Conservation (phyloP, 441 rosid genomes). For the Bocquillonia castaneifolia region DNA sequence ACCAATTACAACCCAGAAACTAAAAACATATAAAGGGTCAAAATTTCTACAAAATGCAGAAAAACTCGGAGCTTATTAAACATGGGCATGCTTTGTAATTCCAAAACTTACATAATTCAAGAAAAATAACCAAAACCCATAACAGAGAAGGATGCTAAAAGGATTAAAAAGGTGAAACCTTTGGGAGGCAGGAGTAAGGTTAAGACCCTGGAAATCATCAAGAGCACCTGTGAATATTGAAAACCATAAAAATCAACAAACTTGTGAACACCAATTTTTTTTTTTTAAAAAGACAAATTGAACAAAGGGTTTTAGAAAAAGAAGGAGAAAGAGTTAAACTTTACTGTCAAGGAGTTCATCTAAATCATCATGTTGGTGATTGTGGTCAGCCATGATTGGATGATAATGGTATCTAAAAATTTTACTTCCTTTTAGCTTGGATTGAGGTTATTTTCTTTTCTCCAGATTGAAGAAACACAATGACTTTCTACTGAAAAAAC, state of each 20-base stretch:
- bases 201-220: conserved; percentile 89
- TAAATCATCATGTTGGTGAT: conserved; percentile 60
- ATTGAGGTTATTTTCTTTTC: neutral
- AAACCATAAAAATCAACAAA: too few species aligned
- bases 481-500: too few species aligned
- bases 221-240: conserved; percentile 64
- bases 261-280: too few species aligned
- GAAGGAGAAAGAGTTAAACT: neutral
- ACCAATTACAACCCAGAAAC: neutral
- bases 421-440: neutral
- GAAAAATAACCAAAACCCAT: neutral
- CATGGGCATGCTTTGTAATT: neutral
- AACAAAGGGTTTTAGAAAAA: neutral
- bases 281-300: neutral
- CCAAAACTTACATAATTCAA: neutral
- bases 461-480: neutral
- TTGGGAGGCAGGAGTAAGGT: conserved; percentile 47
- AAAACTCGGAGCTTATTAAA: too few species aligned
- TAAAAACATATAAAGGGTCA: neutral
- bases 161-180: conserved; percentile 29
- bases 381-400: conserved; percentile 43
- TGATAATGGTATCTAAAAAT: neutral
- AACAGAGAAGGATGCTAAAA: neutral
- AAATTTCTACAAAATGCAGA: neutral
- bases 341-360: conserved; percentile 91